Percentiles rank a stretch among this genome's conserved stretches.
Evolutionary conservation across 805 yeast species (phyloP).

Genomic region (Ogataea naganishii): DNA sequence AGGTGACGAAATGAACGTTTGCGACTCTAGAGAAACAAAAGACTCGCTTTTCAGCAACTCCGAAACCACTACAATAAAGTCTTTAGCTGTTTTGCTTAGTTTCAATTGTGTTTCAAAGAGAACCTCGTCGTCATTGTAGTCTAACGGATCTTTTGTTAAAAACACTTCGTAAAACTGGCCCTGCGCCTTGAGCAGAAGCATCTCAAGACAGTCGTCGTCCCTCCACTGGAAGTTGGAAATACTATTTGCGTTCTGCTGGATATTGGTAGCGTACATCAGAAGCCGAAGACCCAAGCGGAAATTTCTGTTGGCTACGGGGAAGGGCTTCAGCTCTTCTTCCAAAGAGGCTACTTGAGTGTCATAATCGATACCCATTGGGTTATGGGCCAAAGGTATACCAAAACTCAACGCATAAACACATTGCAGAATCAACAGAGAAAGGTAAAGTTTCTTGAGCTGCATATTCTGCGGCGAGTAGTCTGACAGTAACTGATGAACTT

Average conservation of each 20-base stretch:
- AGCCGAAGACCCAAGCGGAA: slow-evolving; percentile 1
- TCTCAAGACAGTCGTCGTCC: neutral
- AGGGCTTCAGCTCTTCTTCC: slow-evolving; percentile 12
- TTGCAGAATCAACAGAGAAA: slow-evolving; percentile 40
- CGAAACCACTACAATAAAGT: slow-evolving; percentile 15
- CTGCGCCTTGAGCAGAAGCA: neutral
- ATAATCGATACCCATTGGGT: no score
- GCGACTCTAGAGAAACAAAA: neutral
- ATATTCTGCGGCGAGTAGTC: neutral
- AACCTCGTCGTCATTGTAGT: slow-evolving; percentile 18
- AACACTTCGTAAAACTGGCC: slow-evolving; percentile 1
- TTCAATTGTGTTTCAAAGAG: slow-evolving; percentile 22
- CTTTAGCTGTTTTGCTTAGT: slow-evolving; percentile 18
- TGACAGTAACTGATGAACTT: slow-evolving; percentile 27
- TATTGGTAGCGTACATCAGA: neutral
- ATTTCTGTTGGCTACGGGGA: neutral
- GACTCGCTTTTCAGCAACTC: slow-evolving; percentile 3
- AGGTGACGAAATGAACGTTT: slow-evolving; percentile 11
- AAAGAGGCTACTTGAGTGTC: slow-evolving; percentile 4
- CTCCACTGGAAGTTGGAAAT: neutral
- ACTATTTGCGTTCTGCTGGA: neutral
- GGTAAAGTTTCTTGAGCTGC: slow-evolving; percentile 24
- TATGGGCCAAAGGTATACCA: no score
- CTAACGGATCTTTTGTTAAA: no score
- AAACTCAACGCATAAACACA: slow-evolving; percentile 42